These are phyloP conservation scores for Neostapfia colusana DNA, from an alignment of 176 grass and related monocot genomes.

Conservation along the genomic window DNA sequence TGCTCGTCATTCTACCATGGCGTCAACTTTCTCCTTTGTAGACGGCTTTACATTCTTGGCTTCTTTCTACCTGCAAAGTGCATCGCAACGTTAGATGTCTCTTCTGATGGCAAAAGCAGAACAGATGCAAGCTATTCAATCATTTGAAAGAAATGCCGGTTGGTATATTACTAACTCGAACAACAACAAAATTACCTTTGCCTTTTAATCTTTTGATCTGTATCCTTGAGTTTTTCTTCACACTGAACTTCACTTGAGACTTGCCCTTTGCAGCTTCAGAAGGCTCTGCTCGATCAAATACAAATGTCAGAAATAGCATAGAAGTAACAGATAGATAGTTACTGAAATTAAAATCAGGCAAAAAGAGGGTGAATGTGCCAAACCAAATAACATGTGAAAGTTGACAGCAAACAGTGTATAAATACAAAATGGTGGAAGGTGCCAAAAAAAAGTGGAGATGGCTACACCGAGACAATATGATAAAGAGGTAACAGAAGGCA, in stretches of 20 bases:
- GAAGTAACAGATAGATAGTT: not conserved
- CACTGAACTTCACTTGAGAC: conserved; percentile 46
- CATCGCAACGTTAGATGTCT: not conserved
- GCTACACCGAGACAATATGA: not conserved
- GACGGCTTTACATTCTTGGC: conserved; percentile 40
- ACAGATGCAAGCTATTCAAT: not conserved
- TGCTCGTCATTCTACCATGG: conserved; percentile 62
- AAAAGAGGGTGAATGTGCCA: not conserved
- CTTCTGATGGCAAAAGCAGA: not conserved
- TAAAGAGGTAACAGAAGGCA: conserved; percentile 3
- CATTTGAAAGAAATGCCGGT: conserved; percentile 4
- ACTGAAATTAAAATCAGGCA: not conserved
- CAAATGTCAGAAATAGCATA: not conserved
- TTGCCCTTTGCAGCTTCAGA: conserved; percentile 45
- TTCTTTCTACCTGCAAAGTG: conserved; percentile 63
- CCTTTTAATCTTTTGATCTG: conserved; percentile 72
- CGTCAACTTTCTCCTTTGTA: conserved; percentile 40
- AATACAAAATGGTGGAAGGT: not conserved
- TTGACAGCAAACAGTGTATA: not conserved
- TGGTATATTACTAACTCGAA: not conserved
- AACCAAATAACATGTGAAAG: not conserved
- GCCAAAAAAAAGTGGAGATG: not conserved
- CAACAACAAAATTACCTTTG: conserved; percentile 44
- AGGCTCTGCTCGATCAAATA: conserved; percentile 41
- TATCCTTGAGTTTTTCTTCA: conserved; percentile 68